These are phyloP conservation scores for Trametes gibbosa DNA, from an alignment of 768 basidiomycete species.

Conservation along the genomic window DNA sequence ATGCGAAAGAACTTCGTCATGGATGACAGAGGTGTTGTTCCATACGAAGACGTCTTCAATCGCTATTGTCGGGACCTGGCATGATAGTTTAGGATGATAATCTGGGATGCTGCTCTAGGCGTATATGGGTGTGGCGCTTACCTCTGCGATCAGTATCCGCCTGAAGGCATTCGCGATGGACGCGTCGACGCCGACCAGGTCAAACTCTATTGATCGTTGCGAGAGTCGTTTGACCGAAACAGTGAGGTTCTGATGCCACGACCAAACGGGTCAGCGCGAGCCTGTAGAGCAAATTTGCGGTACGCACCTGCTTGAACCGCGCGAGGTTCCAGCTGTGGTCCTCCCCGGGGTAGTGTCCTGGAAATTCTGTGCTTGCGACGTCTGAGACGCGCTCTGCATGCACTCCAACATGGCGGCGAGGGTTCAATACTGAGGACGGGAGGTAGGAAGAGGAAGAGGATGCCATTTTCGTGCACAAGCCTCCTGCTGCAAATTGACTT, in stretches of 20 bases:
- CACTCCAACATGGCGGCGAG: constrained; percentile 61
- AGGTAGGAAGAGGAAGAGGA: constrained; percentile 26
- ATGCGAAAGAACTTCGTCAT: constrained; percentile 90
- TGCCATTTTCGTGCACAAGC: constrained; percentile 20
- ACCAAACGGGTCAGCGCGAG: background rate
- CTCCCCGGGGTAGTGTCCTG: constrained; percentile 83
- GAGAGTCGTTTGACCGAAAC: constrained; percentile 79
- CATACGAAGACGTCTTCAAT: constrained; percentile 90
- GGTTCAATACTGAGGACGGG: constrained; percentile 33
- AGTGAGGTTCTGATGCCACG: constrained; percentile 55
- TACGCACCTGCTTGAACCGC: constrained; percentile 68
- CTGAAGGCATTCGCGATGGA: constrained; percentile 94
- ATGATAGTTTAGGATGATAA: too few relatives aligned
- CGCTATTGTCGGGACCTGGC: constrained; percentile 84
- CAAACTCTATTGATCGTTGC: constrained; percentile 85
- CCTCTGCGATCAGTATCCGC: constrained; percentile 92
- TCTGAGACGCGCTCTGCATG: constrained; percentile 70
- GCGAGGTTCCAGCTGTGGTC: constrained; percentile 82
- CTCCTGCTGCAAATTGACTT: constrained; percentile 13
- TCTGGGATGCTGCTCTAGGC: background rate
- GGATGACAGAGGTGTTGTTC: constrained; percentile 93
- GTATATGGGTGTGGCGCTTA: constrained; percentile 33
- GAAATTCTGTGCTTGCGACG: constrained; percentile 88
- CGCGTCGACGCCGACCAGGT: constrained; percentile 92
- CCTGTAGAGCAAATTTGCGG: background rate